These are phyloP conservation scores for Mortierella sp. DNA, from an alignment of 371 early-diverging fungal species.

Conservation along the genomic window DNA sequence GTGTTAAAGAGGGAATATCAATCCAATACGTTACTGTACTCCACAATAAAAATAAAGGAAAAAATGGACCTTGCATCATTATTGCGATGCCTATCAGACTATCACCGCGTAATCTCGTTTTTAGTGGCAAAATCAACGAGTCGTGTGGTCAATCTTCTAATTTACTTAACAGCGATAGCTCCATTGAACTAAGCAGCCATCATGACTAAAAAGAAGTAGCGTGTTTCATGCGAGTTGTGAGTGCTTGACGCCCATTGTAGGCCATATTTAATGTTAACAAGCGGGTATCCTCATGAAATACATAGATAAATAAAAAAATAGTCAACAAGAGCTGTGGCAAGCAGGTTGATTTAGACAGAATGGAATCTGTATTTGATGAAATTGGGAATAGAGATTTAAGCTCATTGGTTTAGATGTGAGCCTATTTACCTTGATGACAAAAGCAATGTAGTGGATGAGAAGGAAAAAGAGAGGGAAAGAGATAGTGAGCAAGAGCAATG, in stretches of 20 bases:
- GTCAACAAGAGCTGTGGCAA: too few species aligned
- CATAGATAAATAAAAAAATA: too few species aligned
- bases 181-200: too few species aligned
- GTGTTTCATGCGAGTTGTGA: too few species aligned
- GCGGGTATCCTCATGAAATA: too few species aligned
- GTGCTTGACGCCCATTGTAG: too few species aligned
- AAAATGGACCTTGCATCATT: background rate
- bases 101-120: background rate
- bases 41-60: background rate
- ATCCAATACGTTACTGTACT: background rate
- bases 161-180: too few species aligned
- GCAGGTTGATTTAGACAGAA: too few species aligned
- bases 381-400: background rate
- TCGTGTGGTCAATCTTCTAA: too few species aligned
- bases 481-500: background rate
- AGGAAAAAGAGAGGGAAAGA: background rate
- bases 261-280: too few species aligned
- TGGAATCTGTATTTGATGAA: too few species aligned
- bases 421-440: conserved; percentile 1
- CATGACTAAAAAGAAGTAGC: too few species aligned
- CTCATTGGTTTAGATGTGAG: background rate
- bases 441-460: background rate
- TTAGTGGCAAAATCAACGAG: background rate
- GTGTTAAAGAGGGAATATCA: background rate
- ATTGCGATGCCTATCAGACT: background rate